Percentiles rank a stretch among this genome's conserved stretches.
Evolutionary conservation across 768 basidiomycete species (phyloP).

Genomic region (Exidia glandulosa): DNA sequence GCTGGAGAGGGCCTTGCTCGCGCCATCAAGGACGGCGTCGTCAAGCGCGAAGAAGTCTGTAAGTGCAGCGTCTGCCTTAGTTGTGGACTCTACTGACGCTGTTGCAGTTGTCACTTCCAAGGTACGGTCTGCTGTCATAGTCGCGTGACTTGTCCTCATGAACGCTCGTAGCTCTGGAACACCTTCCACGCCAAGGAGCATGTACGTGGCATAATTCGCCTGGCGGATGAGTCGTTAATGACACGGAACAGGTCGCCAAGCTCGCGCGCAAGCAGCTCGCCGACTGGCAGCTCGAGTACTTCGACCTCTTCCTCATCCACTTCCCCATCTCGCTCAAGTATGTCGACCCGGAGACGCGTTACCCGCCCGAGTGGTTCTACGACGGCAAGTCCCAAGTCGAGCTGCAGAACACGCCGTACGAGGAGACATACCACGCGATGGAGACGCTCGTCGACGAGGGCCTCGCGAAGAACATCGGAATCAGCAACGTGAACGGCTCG

Average conservation of each 20-base stretch:
- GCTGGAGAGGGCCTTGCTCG: conserved; percentile 67
- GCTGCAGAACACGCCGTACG: conserved; percentile 55
- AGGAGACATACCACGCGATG: conserved; percentile 78
- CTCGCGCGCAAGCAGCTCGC: conserved; percentile 53
- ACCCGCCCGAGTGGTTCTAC: conserved; percentile 76
- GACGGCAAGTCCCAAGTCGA: conserved; percentile 47
- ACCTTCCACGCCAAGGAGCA: conserved; percentile 75
- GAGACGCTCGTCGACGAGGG: conserved; percentile 67
- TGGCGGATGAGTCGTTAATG: background rate
- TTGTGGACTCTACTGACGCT: background rate
- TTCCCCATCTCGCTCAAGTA: conserved; percentile 78
- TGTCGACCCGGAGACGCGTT: conserved; percentile 63
- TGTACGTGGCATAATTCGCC: conserved; percentile 32
- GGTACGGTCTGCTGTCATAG: conserved; percentile 21
- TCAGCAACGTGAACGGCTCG: conserved; percentile 50
- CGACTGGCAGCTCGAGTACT: conserved; percentile 78
- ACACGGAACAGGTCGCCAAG: conserved; percentile 36
- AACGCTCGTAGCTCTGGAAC: conserved; percentile 60
- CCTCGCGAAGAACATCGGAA: conserved; percentile 65
- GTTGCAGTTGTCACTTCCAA: conserved; percentile 72
- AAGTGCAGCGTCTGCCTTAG: conserved; percentile 18
- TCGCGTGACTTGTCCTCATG: background rate
- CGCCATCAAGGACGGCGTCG: conserved; percentile 70
- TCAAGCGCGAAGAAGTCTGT: conserved; percentile 84
- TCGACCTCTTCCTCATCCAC: conserved; percentile 73